phyloP scores from a whole-genome alignment of 331 rosid genomes.

The Spiraea crenata region DNA sequence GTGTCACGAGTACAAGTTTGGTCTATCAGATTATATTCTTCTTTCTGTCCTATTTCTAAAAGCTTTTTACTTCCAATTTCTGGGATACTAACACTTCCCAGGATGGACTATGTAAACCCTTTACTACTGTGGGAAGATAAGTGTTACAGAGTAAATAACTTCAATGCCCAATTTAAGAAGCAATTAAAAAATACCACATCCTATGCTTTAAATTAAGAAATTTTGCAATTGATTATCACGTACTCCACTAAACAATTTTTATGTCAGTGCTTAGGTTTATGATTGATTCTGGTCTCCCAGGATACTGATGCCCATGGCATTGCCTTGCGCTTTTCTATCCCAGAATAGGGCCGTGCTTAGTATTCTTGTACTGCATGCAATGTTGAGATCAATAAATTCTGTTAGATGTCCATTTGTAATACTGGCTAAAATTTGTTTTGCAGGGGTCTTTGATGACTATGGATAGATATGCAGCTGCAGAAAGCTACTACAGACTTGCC shows the following conservation, averaged over 20 bases:
- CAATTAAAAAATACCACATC: background rate
- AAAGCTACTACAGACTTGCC: slow-evolving; percentile 83
- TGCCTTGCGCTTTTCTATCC: too few relatives aligned
- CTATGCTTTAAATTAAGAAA: background rate
- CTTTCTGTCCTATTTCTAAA: background rate
- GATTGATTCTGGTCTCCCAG: too few relatives aligned
- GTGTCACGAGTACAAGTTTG: too few relatives aligned
- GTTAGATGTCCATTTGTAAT: slow-evolving; percentile 1
- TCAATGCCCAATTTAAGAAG: background rate
- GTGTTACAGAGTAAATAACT: background rate
- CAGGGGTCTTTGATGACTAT: slow-evolving; percentile 84
- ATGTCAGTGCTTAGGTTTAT: too few relatives aligned
- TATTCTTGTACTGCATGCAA: background rate
- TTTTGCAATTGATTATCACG: background rate
- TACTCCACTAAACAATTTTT: background rate
- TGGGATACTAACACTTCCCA: background rate
- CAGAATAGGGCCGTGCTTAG: too few relatives aligned
- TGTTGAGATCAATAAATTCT: background rate
- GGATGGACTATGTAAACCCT: background rate
- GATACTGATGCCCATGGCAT: too few relatives aligned
- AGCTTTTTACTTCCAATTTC: background rate
- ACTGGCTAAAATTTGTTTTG: slow-evolving; percentile 18
- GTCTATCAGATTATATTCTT: too few relatives aligned
- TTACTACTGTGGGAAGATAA: background rate
- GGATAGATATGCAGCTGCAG: slow-evolving; percentile 99